A percentile compares a stretch with the other conserved stretches of the same genome.
These are phyloP conservation scores for Wickerhamomyces subpelliculosus DNA, from an alignment of 805 yeast species.

Conservation along the genomic window DNA sequence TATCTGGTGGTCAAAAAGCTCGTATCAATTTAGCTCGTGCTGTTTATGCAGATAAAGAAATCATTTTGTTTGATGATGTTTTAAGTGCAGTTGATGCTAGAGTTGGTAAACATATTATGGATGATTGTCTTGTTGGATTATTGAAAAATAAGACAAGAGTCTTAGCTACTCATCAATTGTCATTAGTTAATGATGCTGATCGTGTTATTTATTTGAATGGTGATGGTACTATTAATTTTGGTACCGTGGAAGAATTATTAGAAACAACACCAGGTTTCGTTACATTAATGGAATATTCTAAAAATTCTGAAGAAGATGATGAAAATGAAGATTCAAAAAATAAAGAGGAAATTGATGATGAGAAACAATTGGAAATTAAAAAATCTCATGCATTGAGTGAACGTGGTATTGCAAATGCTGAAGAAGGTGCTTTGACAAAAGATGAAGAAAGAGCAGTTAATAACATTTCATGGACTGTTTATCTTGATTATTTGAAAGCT, in stretches of 20 bases:
- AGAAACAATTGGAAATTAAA: conserved; percentile 16
- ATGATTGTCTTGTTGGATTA: conserved; percentile 48
- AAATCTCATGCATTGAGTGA: conserved; percentile 3
- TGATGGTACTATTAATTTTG: conserved; percentile 50
- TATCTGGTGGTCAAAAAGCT: conserved; percentile 96
- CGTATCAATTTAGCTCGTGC: conserved; percentile 90
- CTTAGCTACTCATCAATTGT: conserved; percentile 72
- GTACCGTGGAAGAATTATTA: conserved; percentile 46
- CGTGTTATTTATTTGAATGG: conserved; percentile 56
- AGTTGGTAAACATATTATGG: conserved; percentile 65
- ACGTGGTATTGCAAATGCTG: conserved; percentile 10
- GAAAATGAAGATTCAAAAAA: conserved; percentile 22
- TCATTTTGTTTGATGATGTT: conserved; percentile 64
- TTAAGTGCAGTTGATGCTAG: conserved; percentile 74
- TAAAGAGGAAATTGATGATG: conserved; percentile 23
- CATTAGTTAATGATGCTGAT: conserved; percentile 57
- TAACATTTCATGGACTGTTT: conserved; percentile 41
- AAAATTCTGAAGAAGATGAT: conserved; percentile 24
- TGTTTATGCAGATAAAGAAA: conserved; percentile 68
- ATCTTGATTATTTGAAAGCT: conserved; percentile 40
- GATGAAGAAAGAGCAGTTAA: conserved; percentile 58
- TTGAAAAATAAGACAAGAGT: conserved; percentile 51
- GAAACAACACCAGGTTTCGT: conserved; percentile 35
- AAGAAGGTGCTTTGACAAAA: conserved; percentile 31
- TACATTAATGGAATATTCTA: conserved; percentile 38